These are phyloP conservation scores for Mycena indigotica DNA, from an alignment of 768 basidiomycete species.

Conservation along the genomic window DNA sequence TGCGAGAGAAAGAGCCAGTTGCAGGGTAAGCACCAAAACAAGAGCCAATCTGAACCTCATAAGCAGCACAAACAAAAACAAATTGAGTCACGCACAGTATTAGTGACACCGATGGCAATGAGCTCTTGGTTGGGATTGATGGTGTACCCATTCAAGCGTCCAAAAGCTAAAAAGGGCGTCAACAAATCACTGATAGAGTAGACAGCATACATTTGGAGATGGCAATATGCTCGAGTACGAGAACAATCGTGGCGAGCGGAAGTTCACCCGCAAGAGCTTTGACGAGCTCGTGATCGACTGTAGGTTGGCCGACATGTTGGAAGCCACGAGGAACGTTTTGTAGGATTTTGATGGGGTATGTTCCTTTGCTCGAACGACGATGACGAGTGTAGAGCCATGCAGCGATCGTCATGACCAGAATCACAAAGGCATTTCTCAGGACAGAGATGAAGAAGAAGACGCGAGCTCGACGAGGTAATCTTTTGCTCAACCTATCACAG, in stretches of 20 bases:
- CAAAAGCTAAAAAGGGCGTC: conserved; percentile 65
- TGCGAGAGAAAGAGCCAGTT: conserved; percentile 98
- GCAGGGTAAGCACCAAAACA: conserved; percentile 93
- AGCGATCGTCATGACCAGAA: conserved; percentile 83
- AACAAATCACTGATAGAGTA: background rate
- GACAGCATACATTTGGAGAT: conserved; percentile 82
- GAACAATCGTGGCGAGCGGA: conserved; percentile 84
- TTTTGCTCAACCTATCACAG: conserved; percentile 52
- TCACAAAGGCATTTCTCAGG: conserved; percentile 83
- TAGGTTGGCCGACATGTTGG: conserved; percentile 54
- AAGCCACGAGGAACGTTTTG: conserved; percentile 84
- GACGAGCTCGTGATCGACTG: conserved; percentile 50
- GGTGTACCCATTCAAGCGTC: conserved; percentile 92
- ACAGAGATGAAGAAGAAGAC: conserved; percentile 79
- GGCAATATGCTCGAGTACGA: conserved; percentile 93
- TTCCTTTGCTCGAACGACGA: conserved; percentile 55
- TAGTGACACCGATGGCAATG: conserved; percentile 96
- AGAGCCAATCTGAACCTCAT: conserved; percentile 57
- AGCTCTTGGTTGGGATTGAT: conserved; percentile 93
- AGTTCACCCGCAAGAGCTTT: conserved; percentile 72
- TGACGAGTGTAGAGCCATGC: conserved; percentile 83
- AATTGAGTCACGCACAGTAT: conserved; percentile 44
- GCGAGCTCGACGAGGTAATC: conserved; percentile 68
- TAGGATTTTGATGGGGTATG: conserved; percentile 84
- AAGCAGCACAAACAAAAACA: background rate